phyloP scores from a whole-genome alignment of 2,329 filamentous ascomycete species.

The Exophiala sp. region DNA sequence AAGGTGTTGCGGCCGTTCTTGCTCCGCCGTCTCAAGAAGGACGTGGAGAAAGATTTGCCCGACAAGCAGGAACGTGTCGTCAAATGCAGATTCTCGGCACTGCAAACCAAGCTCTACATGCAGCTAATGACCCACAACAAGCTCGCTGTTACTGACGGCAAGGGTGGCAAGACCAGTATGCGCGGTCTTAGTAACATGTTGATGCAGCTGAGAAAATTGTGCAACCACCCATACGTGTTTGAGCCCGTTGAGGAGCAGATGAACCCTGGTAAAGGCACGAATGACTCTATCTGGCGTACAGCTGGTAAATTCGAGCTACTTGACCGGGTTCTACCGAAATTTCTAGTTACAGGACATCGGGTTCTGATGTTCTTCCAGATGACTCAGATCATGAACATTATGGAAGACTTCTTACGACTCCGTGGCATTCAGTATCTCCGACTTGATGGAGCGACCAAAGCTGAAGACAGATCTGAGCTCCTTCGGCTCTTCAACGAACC shows the following conservation, averaged over 20 bases:
- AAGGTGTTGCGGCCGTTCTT: slow-evolving; percentile 97
- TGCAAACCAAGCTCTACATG: slow-evolving; percentile 93
- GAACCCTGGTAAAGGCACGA: slow-evolving; percentile 83
- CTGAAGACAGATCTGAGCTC: slow-evolving; percentile 91
- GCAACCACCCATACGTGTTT: slow-evolving; percentile 98
- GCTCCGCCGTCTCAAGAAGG: slow-evolving; percentile 96
- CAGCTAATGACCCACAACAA: slow-evolving; percentile 96
- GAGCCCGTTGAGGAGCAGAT: slow-evolving; percentile 97
- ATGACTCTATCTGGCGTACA: slow-evolving; percentile 92
- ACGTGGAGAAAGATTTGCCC: slow-evolving; percentile 96
- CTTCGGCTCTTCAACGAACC: slow-evolving; percentile 86
- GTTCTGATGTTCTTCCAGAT: slow-evolving; percentile 99
- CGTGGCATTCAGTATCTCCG: slow-evolving; percentile 82
- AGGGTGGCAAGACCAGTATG: slow-evolving; percentile 89
- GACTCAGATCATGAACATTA: slow-evolving; percentile 99
- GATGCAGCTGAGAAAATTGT: slow-evolving; percentile 97
- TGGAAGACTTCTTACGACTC: slow-evolving; percentile 94
- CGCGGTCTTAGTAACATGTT: slow-evolving; percentile 99
- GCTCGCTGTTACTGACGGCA: slow-evolving; percentile 89
- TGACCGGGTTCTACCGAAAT: slow-evolving; percentile 89
- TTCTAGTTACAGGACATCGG: slow-evolving; percentile 83
- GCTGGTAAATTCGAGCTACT: slow-evolving; percentile 96
- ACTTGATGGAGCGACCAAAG: slow-evolving; percentile 94
- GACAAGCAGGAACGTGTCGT: slow-evolving; percentile 99
- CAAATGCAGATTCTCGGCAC: slow-evolving; percentile 95